Base-by-base conservation (phyloP, 805 yeast species). In the Candida nemodendra region DNA sequence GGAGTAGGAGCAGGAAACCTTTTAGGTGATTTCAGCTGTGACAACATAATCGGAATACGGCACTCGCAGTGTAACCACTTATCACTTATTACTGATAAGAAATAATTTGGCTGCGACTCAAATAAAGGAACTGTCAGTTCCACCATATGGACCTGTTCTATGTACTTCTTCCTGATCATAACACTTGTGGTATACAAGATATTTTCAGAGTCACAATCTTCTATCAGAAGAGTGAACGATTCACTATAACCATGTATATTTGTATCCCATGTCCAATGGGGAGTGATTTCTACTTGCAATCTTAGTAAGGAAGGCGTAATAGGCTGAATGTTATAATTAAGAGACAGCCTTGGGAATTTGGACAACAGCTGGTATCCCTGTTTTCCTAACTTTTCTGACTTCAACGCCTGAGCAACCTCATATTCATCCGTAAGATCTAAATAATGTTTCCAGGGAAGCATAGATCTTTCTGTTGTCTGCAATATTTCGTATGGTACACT, bases 391-490 rank as follows among this genome's bases (percentile, higher is more conserved):
- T 77, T 76, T 43, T 80, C 89, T 18, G 83, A 77, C 41, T 86
- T 76, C 16, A 91, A 72, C 0, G 93, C 91, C 56, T 81, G 86
- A 0, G 93, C 88, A 33, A 90, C 79, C 49, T 85, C 93, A n/a
- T 78, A 78, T 1, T 89, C 77, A 26, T 77, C 74, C 3, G 66
- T 61, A 19, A 93, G 62, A 18, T 74, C 70, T 45, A 91, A 74
- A 53, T 87, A 91, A 24, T 83, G 79, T 15, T 71, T 59, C 89
- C 95, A 93, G 0, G 96, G 95, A 43, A 88, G 64, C 47, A 79
- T 80, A 0, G 95, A 83, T 15, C 80, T 74, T 59, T 93, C 99
- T 0, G 88, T 77, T 30, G 81, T 80, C 40, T 71, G 71, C 6
- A 93, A 73, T 4, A 90, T 72, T 39, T 83, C 93, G 0, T 47